These are phyloP conservation scores for Teratosphaeria zuluensis DNA, from an alignment of 2,329 filamentous ascomycete genomes.

Conservation along the genomic window DNA sequence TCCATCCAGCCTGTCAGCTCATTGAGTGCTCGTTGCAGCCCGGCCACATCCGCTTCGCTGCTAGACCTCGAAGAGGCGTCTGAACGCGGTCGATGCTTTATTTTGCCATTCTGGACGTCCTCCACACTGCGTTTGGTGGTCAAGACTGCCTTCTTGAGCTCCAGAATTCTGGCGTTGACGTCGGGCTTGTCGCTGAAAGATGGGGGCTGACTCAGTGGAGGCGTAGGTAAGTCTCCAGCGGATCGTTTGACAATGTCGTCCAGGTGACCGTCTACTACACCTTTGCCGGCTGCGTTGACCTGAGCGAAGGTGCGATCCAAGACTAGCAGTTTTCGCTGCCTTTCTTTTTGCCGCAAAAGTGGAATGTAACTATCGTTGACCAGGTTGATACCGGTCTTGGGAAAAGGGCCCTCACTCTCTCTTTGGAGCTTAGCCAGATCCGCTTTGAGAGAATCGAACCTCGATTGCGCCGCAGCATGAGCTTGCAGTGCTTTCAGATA, in stretches of 20 bases:
- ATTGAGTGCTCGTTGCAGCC: conserved; percentile 21
- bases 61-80: conserved; percentile 2
- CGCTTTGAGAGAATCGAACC: conserved; percentile 20
- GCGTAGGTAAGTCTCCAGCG: conserved; percentile 20
- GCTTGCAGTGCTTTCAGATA: conserved; percentile 22
- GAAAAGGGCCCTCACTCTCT: neutral
- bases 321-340: conserved; percentile 17
- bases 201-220: conserved; percentile 10
- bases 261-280: conserved; percentile 7
- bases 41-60: conserved; percentile 13
- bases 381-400: neutral
- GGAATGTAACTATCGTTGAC: conserved; percentile 3
- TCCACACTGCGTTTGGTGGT: conserved; percentile 13
- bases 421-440: conserved; percentile 14
- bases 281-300: conserved; percentile 10
- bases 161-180: conserved; percentile 16
- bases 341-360: conserved; percentile 19
- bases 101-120: conserved; percentile 4
- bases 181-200: conserved; percentile 11
- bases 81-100: neutral
- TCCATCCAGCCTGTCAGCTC: conserved; percentile 26
- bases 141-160: conserved; percentile 24
- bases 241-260: conserved; percentile 18
- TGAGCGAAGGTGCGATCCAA: conserved; percentile 15
- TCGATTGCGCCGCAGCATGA: conserved; percentile 18